Evolutionary conservation across 139 green algal genomes (phyloP).

Genomic region (Volvox africanus): DNA sequence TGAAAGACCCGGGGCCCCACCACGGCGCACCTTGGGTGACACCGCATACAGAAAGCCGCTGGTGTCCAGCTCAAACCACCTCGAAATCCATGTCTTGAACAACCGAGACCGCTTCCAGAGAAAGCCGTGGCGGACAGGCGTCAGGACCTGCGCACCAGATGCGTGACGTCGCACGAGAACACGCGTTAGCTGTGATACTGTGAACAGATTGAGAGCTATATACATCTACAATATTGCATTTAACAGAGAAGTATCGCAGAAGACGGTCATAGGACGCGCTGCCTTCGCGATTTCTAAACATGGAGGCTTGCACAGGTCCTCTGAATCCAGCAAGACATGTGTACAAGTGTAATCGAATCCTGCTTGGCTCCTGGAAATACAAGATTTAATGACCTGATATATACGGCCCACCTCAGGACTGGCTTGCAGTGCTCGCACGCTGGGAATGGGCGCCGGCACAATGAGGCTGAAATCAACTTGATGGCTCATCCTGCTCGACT

Average conservation of each 20-base stretch:
- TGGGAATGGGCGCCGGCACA: conserved; percentile 9
- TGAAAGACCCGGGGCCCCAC: neutral
- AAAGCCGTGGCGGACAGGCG: conserved; percentile 33
- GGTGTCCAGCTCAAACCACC: conserved; percentile 33
- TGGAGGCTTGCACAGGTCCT: no score
- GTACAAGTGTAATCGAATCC: no score
- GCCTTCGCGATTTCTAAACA: no score
- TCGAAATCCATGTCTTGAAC: conserved; percentile 35
- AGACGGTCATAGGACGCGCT: no score
- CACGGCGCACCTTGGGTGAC: conserved; percentile 28
- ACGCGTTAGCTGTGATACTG: no score
- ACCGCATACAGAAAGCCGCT: conserved; percentile 35
- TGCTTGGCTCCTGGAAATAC: no score
- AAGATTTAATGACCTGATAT: no score
- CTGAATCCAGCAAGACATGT: no score
- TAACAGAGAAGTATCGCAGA: no score
- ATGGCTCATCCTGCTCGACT: neutral
- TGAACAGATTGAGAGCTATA: no score
- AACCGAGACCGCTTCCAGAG: conserved; percentile 38
- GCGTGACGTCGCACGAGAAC: no score
- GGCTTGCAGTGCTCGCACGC: conserved; percentile 3
- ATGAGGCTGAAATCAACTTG: conserved; percentile 10
- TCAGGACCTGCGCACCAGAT: neutral
- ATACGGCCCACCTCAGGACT: neutral
- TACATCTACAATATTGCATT: no score